Conservation (phyloP, 176 grass and related monocot genomes). For the Oryza longistaminata region DNA sequence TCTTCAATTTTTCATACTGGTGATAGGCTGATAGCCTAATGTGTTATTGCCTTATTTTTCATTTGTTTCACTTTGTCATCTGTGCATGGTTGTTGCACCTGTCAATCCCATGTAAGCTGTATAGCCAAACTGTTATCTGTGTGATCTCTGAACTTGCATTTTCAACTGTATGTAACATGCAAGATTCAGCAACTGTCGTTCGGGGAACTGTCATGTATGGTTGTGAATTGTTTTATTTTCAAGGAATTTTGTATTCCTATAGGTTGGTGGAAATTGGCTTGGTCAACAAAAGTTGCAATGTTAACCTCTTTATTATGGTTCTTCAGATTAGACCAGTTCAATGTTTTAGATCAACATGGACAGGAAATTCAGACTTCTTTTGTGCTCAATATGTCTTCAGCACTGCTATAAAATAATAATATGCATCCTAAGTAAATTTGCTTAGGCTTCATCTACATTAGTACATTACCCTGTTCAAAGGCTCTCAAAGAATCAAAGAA, state of each 20-base stretch:
- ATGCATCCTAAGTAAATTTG: background rate
- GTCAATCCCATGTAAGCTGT: no score
- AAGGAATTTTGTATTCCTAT: background rate
- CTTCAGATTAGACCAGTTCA: background rate
- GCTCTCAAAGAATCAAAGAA: background rate
- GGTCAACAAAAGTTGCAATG: background rate
- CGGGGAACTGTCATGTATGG: no score
- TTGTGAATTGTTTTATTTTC: background rate
- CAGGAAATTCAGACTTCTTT: background rate
- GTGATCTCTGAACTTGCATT: background rate
- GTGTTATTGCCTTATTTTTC: background rate
- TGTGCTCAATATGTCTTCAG: background rate
- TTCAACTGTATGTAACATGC: background rate
- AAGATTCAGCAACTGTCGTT: background rate
- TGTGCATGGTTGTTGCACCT: background rate
- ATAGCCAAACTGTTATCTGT: background rate
- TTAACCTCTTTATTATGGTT: background rate
- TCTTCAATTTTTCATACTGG: background rate
- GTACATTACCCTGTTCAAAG: background rate
- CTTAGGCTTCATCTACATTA: background rate
- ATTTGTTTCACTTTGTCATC: background rate
- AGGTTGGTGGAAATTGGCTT: background rate
- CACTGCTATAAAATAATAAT: background rate
- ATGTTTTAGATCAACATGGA: background rate
- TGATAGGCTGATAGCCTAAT: background rate